phyloP scores from a whole-genome alignment of 2,329 filamentous ascomycete species.

The Blastomyces silverae region DNA sequence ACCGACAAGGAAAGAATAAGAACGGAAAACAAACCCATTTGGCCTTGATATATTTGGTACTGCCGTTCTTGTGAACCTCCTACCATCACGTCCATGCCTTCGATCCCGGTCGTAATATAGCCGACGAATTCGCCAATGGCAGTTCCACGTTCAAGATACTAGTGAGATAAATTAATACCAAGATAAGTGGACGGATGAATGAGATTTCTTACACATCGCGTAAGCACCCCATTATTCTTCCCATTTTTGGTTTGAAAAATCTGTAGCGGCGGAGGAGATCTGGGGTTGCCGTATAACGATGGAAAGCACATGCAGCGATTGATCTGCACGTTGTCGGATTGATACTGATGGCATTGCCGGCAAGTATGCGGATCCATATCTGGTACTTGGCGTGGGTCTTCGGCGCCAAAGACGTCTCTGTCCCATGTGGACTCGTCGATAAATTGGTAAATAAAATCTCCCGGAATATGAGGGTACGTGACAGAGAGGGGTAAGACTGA shows the following conservation, averaged over 20 bases:
- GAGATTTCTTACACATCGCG: constrained; percentile 24
- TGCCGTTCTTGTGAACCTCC: constrained; percentile 33
- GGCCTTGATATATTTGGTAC: constrained; percentile 55
- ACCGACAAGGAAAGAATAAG: background rate
- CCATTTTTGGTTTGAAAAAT: constrained; percentile 49
- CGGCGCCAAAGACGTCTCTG: constrained; percentile 43
- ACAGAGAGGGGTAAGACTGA: constrained; percentile 19
- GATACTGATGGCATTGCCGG: constrained; percentile 42
- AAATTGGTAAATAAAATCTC: constrained; percentile 25
- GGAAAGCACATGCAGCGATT: constrained; percentile 52
- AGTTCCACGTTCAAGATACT: constrained; percentile 47
- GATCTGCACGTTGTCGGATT: constrained; percentile 45
- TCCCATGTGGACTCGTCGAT: constrained; percentile 47
- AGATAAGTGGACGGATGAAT: background rate
- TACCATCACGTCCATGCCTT: constrained; percentile 51
- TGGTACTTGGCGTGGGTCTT: constrained; percentile 45
- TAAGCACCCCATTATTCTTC: constrained; percentile 49
- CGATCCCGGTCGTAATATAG: constrained; percentile 48
- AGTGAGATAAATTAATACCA: constrained; percentile 14
- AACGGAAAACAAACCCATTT: constrained; percentile 27
- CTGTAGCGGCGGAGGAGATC: constrained; percentile 44
- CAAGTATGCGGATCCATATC: constrained; percentile 36
- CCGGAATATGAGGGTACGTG: constrained; percentile 23
- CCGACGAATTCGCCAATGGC: constrained; percentile 53
- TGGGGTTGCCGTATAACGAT: constrained; percentile 45